Evolutionary conservation across 805 yeast species (phyloP), one percentile per base, ranked within the genome.

Genomic region (Metschnikowia borealis): DNA sequence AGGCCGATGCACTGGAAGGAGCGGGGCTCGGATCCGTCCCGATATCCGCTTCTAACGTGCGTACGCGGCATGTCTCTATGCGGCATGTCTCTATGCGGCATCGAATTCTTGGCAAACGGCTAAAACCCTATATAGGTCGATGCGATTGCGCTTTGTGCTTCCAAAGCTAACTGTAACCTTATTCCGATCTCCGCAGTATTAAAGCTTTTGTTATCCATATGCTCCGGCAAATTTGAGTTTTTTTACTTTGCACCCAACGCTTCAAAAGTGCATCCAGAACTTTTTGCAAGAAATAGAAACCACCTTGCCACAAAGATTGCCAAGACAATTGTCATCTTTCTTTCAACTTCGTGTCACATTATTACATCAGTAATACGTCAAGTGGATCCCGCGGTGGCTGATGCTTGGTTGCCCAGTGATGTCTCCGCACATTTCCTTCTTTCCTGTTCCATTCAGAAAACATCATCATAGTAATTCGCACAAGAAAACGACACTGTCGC

Each of bases 361-460:
- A 32, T 33, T 15, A 32, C n/a, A 20, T 34, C 20, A 18, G 20
- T 34, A 10, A 33, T 20, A 33, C 38, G 18, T 34, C 23, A 20
- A 39, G 20, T 15, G 29, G 29, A 29, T 20, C 6, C n/a, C 33
- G 32, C 31, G 6, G 20, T 33, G 26, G 38, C 37, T 11, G 38
- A 42, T 42, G 45, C 32, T 42, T 33, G 33, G 45, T 42, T 42
- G 29, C 34, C 45, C 32, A 14, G 23, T 34, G 34, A 42, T 42
- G 45, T 37, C 18, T 13, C 26, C 26, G 13, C 31, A 32, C 45
- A 32, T 42, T n/a, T 20, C 45, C 8, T 42, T 33, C 20, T 10
- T 39, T 17, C 45, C n/a, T 17, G 14, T 34, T 14, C 37, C 45
- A n/a, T 42, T 42, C 38, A 42, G 20, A 20, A 42, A 42, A 33